Base-by-base conservation (phyloP, 192 early-diverging fungal species). In the Backusella australiensis region DNA sequence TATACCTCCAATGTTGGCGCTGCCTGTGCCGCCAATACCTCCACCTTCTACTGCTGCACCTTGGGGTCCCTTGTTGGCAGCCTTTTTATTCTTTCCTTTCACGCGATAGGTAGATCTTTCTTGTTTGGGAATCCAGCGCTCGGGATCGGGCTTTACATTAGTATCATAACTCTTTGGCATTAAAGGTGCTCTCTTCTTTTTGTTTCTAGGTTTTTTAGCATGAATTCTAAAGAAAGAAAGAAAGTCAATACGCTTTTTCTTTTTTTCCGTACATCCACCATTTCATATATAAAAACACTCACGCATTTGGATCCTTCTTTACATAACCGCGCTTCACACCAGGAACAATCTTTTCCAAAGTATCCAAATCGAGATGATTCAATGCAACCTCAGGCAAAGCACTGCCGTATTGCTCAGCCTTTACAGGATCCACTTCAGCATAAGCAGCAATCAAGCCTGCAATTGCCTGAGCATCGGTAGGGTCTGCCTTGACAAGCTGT, bases 21-120 rank as follows among this genome's bases (percentile, higher is more conserved):
- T 91, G 23, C 92, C 92, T n/a, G 92, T 93, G 9, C 85, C 82
- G 71, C 91, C 91, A 56, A 91, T 87, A 14, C 91, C 92, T 42
- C 91, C 91, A 34, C 91, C 91, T 19, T 81, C 85, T 35, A 92
- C 75, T 11, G 86, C 84, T 65, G 83, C 72, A 42, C 92, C 92
- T 75, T 93, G 92, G 36, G 91, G 82, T 3, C 92, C 90, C 67
- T 84, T 88, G n/a, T 77, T 82, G 42, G 81, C 76, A 7, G 88
- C 87, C 69, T 87, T 85, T 80, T 89, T 91, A n/a, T 76, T 78
- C 53, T 90, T 90, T 9, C 86, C 83, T 21, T 92, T 90, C 44
- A 75, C 75, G 53, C 80, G 81, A 56, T 84, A 90, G 6, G 84
- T 80, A 12, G 89, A 82, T 11, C 92, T 78, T 36, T 94, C 92